Evolutionary conservation across 805 yeast species (phyloP).

Genomic region (Candida wancherniae): DNA sequence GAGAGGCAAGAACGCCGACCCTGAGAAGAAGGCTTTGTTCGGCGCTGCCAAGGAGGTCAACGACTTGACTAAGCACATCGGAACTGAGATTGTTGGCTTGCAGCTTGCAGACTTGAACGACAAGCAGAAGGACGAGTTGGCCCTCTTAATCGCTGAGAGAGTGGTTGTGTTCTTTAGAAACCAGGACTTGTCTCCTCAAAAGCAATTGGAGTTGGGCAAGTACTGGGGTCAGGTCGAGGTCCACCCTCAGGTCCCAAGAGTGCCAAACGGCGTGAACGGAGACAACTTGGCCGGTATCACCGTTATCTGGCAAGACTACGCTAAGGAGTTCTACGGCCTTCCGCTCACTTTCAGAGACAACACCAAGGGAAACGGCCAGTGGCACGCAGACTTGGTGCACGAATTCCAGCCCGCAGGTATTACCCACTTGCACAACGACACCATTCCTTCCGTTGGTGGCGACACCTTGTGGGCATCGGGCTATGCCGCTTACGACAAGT

Average conservation of each 20-base stretch:
- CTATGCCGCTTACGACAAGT: conserved; percentile 54
- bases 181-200: conserved; percentile 28
- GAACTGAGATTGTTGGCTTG: conserved; percentile 29
- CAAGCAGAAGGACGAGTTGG: conserved; percentile 28
- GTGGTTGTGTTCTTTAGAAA: conserved; percentile 28
- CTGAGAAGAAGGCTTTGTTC: conserved; percentile 27
- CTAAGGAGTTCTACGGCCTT: conserved; percentile 19
- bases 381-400: conserved; percentile 52
- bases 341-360: conserved; percentile 26
- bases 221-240: conserved; percentile 29
- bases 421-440: conserved; percentile 50
- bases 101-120: conserved; percentile 26
- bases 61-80: conserved; percentile 27
- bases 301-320: conserved; percentile 30
- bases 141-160: conserved; percentile 27
- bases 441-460: conserved; percentile 49
- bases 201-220: conserved; percentile 27
- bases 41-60: conserved; percentile 29
- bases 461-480: conserved; percentile 57
- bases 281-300: conserved; percentile 21
- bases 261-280: conserved; percentile 15
- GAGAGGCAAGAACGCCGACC: conserved; percentile 26
- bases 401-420: conserved; percentile 55
- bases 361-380: conserved; percentile 18
- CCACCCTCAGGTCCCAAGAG: conserved; percentile 16